Percentiles rank a stretch among this genome's conserved stretches.
These are phyloP conservation scores for Patellaria atrata DNA, from an alignment of 495 filamentous ascomycete genomes.

Conservation along the genomic window DNA sequence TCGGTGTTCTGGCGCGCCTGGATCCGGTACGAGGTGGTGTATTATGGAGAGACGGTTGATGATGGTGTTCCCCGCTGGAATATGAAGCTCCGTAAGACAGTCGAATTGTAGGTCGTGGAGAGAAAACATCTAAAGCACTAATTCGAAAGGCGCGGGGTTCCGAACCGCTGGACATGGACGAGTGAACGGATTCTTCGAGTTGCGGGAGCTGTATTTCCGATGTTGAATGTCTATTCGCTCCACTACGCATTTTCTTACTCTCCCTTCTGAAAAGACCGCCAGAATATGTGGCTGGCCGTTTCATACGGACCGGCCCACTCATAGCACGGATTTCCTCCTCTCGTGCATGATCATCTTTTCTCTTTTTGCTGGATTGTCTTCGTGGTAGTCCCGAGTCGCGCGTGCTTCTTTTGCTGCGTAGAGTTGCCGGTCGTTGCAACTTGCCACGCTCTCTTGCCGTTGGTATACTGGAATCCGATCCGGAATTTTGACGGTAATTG, in stretches of 20 bases:
- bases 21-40: constrained; percentile 21
- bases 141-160: constrained; percentile 62
- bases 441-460: constrained; percentile 26
- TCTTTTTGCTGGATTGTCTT: constrained; percentile 69
- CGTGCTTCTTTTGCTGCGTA: constrained; percentile 46
- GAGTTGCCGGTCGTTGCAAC: constrained; percentile 43
- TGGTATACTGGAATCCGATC: constrained; percentile 32
- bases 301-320: constrained; percentile 52
- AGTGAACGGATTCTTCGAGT: constrained; percentile 56
- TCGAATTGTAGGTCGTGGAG: constrained; percentile 65
- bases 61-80: constrained; percentile 6
- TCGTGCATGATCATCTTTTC: constrained; percentile 56
- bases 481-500: constrained; percentile 33
- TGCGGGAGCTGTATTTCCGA: constrained; percentile 66
- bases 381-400: constrained; percentile 40
- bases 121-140: constrained; percentile 55
- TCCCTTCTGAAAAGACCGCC: constrained; percentile 47
- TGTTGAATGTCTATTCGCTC: constrained; percentile 41
- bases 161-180: constrained; percentile 53
- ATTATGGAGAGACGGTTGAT: constrained; percentile 5
- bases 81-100: constrained; percentile 50
- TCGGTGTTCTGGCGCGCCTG: constrained; percentile 30
- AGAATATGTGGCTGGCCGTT: constrained; percentile 39
- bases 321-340: constrained; percentile 82
- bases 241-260: constrained; percentile 44